A percentile compares a stretch with the other conserved stretches of the same genome.
Conservation (phyloP, 2,329 filamentous ascomycete species). For the Aspergillus pseudoterreus region DNA sequence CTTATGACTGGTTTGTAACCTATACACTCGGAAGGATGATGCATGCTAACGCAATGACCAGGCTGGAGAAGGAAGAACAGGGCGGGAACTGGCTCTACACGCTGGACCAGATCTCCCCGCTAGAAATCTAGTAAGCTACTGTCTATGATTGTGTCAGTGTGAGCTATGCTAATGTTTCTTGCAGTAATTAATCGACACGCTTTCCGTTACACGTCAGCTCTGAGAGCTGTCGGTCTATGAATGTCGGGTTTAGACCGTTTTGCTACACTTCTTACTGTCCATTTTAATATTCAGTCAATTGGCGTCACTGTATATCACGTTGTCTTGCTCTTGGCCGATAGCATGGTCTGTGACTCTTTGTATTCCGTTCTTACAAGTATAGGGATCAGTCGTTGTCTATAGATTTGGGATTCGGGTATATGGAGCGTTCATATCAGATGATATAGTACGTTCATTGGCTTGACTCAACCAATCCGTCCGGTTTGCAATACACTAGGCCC, state of each 20-base stretch:
- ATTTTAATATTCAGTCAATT: conserved; percentile 1
- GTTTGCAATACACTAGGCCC: no score
- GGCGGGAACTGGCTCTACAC: conserved; percentile 96
- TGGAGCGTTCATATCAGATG: neutral
- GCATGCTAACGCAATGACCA: conserved; percentile 20
- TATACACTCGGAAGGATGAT: neutral
- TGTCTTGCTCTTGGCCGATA: neutral
- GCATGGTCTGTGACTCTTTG: neutral
- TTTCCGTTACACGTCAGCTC: neutral
- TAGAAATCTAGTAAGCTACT: conserved; percentile 75
- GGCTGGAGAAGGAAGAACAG: conserved; percentile 82
- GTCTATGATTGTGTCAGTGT: neutral
- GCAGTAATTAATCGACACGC: conserved; percentile 26
- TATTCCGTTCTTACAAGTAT: neutral
- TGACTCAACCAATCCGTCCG: no score
- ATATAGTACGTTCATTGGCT: neutral
- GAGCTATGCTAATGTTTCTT: conserved; percentile 13
- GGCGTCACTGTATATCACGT: conserved; percentile 9
- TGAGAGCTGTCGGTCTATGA: neutral
- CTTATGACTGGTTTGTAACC: conserved; percentile 73
- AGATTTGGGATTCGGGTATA: neutral
- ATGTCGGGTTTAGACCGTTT: no score
- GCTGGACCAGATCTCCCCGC: conserved; percentile 88
- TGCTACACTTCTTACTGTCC: no score
- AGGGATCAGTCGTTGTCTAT: neutral